Evolutionary conservation across 2,329 filamentous ascomycete species (phyloP).

Genomic region (Metarhizium anisopliae): DNA sequence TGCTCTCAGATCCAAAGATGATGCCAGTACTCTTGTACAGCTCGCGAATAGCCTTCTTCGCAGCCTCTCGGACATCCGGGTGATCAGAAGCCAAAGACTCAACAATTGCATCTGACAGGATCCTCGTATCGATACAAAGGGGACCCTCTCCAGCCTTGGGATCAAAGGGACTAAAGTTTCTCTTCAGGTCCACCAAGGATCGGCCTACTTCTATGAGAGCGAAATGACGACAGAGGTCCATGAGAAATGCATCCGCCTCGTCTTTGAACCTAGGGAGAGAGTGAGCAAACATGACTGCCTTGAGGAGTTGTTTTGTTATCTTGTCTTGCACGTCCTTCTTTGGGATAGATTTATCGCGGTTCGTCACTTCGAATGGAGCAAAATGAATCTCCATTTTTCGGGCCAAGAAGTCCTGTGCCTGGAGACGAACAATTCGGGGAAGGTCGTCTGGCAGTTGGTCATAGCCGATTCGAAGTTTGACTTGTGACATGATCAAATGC

Average conservation of each 20-base stretch:
- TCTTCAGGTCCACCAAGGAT: constrained; percentile 72
- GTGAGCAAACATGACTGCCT: constrained; percentile 77
- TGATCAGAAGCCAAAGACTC: constrained; percentile 86
- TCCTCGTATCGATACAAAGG: constrained; percentile 74
- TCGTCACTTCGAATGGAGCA: constrained; percentile 63
- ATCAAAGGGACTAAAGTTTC: constrained; percentile 70
- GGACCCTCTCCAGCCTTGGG: constrained; percentile 80
- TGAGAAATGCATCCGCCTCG: constrained; percentile 65
- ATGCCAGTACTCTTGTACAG: constrained; percentile 67
- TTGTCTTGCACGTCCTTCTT: constrained; percentile 83
- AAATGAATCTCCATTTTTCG: constrained; percentile 64
- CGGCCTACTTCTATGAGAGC: constrained; percentile 82
- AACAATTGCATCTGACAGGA: constrained; percentile 81
- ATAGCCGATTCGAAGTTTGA: constrained; percentile 82
- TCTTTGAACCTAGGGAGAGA: constrained; percentile 73
- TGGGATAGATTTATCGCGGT: constrained; percentile 71
- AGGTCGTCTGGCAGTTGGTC: constrained; percentile 88
- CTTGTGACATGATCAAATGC: constrained; percentile 75
- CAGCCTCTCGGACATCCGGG: constrained; percentile 69
- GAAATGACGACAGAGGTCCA: constrained; percentile 81
- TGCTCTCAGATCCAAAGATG: constrained; percentile 67
- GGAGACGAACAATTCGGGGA: constrained; percentile 71
- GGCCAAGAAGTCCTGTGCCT: constrained; percentile 75
- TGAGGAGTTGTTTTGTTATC: constrained; percentile 76
- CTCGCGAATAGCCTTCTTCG: constrained; percentile 67